Conservation (phyloP, 2,329 filamentous ascomycete genomes). For the Drechslerella dactyloides region DNA sequence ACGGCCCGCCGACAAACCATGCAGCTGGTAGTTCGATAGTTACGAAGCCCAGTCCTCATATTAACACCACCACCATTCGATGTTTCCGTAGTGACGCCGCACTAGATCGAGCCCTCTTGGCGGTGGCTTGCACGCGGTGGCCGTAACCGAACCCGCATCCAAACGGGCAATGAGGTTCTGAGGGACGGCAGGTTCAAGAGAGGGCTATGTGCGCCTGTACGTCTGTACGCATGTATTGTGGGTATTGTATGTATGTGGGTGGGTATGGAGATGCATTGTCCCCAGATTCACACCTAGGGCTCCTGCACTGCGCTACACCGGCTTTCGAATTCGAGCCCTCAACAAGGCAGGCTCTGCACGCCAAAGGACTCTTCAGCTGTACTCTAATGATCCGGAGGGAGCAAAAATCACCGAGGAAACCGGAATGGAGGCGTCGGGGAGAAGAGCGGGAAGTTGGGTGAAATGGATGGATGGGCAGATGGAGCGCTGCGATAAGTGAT, state of each 20-base stretch:
- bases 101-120: conserved; percentile 22
- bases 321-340: no score
- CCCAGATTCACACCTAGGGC: neutral
- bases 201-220: neutral
- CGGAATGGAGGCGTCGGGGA: conserved; percentile 40
- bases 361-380: conserved; percentile 13
- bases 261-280: neutral
- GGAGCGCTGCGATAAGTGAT: conserved; percentile 42
- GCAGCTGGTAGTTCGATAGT: conserved; percentile 23
- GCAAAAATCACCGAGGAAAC: conserved; percentile 31
- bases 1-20: conserved; percentile 20
- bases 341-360: neutral
- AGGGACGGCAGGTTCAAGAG: conserved; percentile 48
- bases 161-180: conserved; percentile 50
- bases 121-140: conserved; percentile 34
- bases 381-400: conserved; percentile 23
- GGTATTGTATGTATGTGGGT: no score
- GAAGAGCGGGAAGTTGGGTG: conserved; percentile 30
- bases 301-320: neutral
- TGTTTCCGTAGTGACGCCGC: conserved; percentile 36
- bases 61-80: no score
- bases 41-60: no score
- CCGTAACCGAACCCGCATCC: conserved; percentile 45
- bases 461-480: conserved; percentile 14
- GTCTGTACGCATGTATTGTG: no score